Percentiles rank a stretch among this genome's conserved stretches.
Evolutionary conservation across 164 flowering plant species (phyloP).

Genomic region (Annona cherimola): DNA sequence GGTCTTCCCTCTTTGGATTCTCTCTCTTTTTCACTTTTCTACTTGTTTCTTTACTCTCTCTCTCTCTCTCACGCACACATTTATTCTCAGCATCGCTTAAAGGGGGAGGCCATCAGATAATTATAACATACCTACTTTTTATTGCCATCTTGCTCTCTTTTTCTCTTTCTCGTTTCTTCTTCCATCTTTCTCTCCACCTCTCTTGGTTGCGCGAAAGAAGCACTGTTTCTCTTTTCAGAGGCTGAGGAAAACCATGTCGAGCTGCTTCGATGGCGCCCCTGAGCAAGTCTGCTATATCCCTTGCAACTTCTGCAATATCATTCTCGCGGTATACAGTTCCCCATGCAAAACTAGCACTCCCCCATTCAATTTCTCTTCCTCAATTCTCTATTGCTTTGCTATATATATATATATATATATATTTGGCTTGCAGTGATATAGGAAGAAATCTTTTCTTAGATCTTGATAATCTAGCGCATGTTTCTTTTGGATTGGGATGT

Average conservation of each 20-base stretch:
- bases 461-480: too few relatives aligned
- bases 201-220: not conserved
- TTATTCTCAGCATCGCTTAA: constrained; percentile 1
- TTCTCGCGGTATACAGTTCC: constrained; percentile 62
- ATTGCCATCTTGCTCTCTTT: not conserved
- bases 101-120: not conserved
- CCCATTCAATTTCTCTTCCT: not conserved
- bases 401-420: too few relatives aligned
- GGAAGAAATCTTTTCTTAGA: not conserved
- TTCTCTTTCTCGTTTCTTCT: not conserved
- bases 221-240: not conserved
- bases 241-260: constrained; percentile 13
- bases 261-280: constrained; percentile 61
- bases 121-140: not conserved
- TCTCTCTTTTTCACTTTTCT: not conserved
- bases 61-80: not conserved
- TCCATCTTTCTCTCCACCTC: not conserved
- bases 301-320: constrained; percentile 98
- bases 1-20: not conserved
- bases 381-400: too few relatives aligned
- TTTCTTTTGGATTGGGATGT: too few relatives aligned
- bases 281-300: constrained; percentile 88
- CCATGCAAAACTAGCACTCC: not conserved
- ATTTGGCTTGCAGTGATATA: not conserved
- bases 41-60: constrained; percentile 2